Conservation (phyloP, 2,329 filamentous ascomycete genomes). For the Clonostachys solani region DNA sequence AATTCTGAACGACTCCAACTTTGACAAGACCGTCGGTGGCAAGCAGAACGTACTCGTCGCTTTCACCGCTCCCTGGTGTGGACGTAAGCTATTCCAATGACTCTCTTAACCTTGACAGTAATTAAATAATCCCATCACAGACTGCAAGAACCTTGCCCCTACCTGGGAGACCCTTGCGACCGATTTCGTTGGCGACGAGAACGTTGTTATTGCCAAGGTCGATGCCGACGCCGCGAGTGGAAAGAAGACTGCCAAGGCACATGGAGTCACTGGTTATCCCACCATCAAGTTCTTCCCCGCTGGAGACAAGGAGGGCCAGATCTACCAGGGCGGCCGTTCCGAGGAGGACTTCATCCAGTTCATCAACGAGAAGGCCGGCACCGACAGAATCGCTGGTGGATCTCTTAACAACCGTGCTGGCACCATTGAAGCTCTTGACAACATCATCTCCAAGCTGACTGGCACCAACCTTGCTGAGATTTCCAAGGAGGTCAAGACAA, state of each 20-base stretch:
- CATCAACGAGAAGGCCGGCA: constrained; percentile 85
- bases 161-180: constrained; percentile 82
- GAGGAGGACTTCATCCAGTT: constrained; percentile 76
- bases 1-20: constrained; percentile 75
- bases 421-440: constrained; percentile 75
- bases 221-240: constrained; percentile 86
- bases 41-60: constrained; percentile 91
- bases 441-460: constrained; percentile 69
- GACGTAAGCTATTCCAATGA: constrained; percentile 63
- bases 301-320: constrained; percentile 66
- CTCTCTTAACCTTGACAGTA: background rate
- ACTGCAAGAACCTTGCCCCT: constrained; percentile 94
- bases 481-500: constrained; percentile 67
- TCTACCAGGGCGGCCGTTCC: constrained; percentile 71
- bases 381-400: constrained; percentile 78
- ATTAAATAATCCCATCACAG: constrained; percentile 38
- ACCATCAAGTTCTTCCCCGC: constrained; percentile 98
- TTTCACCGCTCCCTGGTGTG: constrained; percentile 98
- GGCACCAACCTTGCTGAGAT: constrained; percentile 59
- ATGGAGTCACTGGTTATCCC: constrained; percentile 82
- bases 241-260: constrained; percentile 71
- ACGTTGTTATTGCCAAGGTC: constrained; percentile 88
- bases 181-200: constrained; percentile 73
- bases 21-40: constrained; percentile 72
- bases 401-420: constrained; percentile 75